A percentile compares a stretch with the other conserved stretches of the same genome.
Evolutionary conservation across 495 filamentous ascomycete genomes (phyloP).

Genomic region (Xylaria telfairii): DNA sequence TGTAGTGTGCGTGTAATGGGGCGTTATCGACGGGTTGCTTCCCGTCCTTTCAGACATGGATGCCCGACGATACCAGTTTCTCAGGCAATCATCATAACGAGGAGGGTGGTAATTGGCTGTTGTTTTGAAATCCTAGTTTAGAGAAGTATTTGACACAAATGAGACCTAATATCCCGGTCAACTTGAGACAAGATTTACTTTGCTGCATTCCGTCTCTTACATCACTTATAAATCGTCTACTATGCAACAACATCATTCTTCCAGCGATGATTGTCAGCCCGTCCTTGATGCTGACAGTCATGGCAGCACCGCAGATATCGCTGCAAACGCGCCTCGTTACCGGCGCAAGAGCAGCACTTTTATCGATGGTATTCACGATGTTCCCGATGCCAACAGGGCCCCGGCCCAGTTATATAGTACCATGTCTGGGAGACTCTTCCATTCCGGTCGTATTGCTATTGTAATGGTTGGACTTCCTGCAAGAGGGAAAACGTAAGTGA

Average conservation of each 20-base stretch:
- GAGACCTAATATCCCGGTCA: background rate
- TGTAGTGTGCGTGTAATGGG: constrained; percentile 15
- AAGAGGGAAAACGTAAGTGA: constrained; percentile 88
- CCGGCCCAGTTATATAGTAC: constrained; percentile 98
- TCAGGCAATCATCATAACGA: background rate
- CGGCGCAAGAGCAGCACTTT: constrained; percentile 92
- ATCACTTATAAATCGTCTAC: background rate
- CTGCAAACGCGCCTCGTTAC: constrained; percentile 80
- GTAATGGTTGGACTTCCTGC: constrained; percentile 96
- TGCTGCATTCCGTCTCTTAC: background rate
- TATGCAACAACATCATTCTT: constrained; percentile 27
- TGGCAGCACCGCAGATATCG: constrained; percentile 79
- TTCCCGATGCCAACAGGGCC: constrained; percentile 83
- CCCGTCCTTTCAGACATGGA: background rate
- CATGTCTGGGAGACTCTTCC: constrained; percentile 94
- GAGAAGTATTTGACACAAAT: background rate
- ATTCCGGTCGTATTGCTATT: constrained; percentile 95
- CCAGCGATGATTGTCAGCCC: constrained; percentile 19
- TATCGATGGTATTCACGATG: constrained; percentile 96
- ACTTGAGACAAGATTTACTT: background rate
- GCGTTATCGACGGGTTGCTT: background rate
- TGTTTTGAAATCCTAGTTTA: background rate
- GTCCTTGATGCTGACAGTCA: constrained; percentile 25
- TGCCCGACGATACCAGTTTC: background rate
- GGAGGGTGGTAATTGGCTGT: constrained; percentile 5